These are phyloP conservation scores for Aegilops speltoides DNA, from an alignment of 176 grass and related monocot species.

Conservation along the genomic window DNA sequence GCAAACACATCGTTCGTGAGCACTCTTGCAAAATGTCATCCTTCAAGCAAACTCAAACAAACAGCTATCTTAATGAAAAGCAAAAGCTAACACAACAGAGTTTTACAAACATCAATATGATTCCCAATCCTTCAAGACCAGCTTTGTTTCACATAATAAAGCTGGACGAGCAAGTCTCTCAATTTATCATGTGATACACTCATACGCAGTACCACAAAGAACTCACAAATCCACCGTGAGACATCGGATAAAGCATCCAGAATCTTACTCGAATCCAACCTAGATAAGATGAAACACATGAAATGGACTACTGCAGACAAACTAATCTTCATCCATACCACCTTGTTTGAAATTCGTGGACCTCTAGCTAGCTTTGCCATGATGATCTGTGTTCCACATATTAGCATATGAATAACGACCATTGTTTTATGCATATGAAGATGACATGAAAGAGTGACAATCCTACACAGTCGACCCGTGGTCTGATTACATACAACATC, in stretches of 20 bases:
- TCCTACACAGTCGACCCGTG: constrained; percentile 81
- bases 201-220: not conserved
- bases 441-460: not conserved
- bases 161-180: too few species aligned
- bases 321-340: constrained; percentile 84
- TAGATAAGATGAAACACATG: constrained; percentile 18
- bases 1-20: too few species aligned
- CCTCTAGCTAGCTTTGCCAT: constrained; percentile 89
- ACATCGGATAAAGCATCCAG: not conserved
- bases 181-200: too few species aligned
- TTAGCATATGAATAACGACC: not conserved
- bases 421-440: not conserved
- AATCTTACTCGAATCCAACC: constrained; percentile 32
- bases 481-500: constrained; percentile 72
- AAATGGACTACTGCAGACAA: not conserved
- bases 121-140: too few species aligned
- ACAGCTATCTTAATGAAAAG: too few species aligned
- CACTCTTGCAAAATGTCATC: too few species aligned
- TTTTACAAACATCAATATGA: too few species aligned
- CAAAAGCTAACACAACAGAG: too few species aligned
- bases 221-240: not conserved
- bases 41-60: too few species aligned
- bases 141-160: too few species aligned
- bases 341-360: constrained; percentile 43
- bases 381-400: constrained; percentile 65